Base-by-base conservation (phyloP, 2,329 filamentous ascomycete species). In the Alternaria hordeiaustralica region DNA sequence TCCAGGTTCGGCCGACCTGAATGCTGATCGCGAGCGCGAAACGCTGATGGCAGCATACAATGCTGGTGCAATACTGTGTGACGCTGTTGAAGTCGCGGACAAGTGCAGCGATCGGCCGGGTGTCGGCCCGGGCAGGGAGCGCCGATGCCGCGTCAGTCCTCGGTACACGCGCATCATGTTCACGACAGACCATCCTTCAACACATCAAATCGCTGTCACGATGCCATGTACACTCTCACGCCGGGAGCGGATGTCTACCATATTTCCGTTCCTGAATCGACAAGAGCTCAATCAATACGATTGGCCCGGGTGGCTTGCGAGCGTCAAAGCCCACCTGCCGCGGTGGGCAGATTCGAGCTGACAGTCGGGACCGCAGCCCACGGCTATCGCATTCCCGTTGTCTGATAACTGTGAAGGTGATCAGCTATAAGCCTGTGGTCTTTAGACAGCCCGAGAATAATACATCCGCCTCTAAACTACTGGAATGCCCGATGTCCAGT, bases 371-470 rank as follows among this genome's bases (percentile, higher is more conserved):
- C 3, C 33, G 33, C 33, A n/a, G 33, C 0, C 15, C 33, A 41
- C 4, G 33, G 33, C 5, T 15, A 41, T 1, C 33, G 15, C 33
- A n/a, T 2, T 36, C 33, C 4, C 3, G 3, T 28, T 41, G 15
- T n/a, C 33, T 41, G 33, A 10, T 41, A 15, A 1, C 8, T 10
- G 33, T 2, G 33, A 41, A 41, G 15, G 33, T n/a, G 33, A n/a
- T 41, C 0, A 41, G 33, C 2, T 41, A 41, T 3, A n/a, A 2
- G 33, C 15, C 8, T 10, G 4, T 1, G 15, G 33, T 41, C 2
- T 89, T 25, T 21, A 5, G 21, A 23, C 23, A 23, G 23, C 23
- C 23, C 23, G 23, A 23, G 5, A 23, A 6, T 23, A 23, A 23
- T 5, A 28, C 10, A 28, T 28, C 10, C 10, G 3, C 26, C 26